phyloP scores from a whole-genome alignment of 768 basidiomycete genomes.

The Pleurotus salmoneostramineus region DNA sequence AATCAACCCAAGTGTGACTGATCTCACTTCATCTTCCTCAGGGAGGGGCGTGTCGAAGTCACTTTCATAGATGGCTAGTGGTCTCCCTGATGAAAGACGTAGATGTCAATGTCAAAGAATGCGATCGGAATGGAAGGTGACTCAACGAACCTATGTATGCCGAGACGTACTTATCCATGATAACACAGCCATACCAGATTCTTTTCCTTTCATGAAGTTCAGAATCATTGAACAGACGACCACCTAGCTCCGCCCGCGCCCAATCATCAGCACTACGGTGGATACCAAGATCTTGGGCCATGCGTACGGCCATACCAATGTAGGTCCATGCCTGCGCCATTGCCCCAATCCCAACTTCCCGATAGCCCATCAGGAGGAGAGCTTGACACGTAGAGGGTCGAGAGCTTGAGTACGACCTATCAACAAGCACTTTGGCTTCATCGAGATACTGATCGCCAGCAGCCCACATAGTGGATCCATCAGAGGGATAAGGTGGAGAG shows the following conservation, averaged over 20 bases:
- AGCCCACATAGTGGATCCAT: conserved; percentile 67
- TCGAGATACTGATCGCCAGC: conserved; percentile 74
- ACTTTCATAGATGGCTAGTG: conserved; percentile 67
- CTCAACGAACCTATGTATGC: conserved; percentile 61
- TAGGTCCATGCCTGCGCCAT: conserved; percentile 90
- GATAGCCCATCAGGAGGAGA: conserved; percentile 74
- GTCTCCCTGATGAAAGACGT: conserved; percentile 43
- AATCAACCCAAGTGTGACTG: neutral
- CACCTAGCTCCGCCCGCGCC: conserved; percentile 55
- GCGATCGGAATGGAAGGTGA: conserved; percentile 1
- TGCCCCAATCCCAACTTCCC: conserved; percentile 84
- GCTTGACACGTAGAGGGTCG: conserved; percentile 76
- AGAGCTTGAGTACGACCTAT: conserved; percentile 66
- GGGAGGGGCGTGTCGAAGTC: conserved; percentile 77
- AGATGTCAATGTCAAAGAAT: neutral
- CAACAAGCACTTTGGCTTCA: conserved; percentile 62
- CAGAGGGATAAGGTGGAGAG: conserved; percentile 31
- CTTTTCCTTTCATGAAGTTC: conserved; percentile 69
- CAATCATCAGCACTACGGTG: conserved; percentile 80
- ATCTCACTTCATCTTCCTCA: conserved; percentile 50
- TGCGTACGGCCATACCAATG: conserved; percentile 85
- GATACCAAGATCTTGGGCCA: conserved; percentile 88
- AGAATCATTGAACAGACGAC: conserved; percentile 50
- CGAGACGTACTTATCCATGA: conserved; percentile 79
- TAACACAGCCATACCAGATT: conserved; percentile 76